Evolutionary conservation across 768 basidiomycete genomes (phyloP), one percentile per base, ranked within the genome.

Genomic region (Amanita subjunquillea): DNA sequence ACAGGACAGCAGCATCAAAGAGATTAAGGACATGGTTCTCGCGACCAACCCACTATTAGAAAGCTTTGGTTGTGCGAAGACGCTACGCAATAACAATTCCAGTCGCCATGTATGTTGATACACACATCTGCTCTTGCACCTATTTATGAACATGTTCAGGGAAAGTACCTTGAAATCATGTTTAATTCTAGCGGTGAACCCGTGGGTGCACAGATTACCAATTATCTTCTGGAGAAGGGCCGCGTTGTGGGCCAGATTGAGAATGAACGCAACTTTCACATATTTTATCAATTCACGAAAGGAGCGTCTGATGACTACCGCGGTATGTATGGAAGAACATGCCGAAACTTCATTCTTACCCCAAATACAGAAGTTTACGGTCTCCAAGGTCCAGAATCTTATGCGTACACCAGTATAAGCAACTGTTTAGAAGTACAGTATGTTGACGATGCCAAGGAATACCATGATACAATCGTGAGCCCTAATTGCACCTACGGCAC

Each of bases 141-240:
- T 52, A 9, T 58, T 67, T 43, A 67, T 25, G 10, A 27, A 43
- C 25, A 6, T 22, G 30, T 23, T 12, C 60, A 97, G 92, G 95
- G 96, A 22, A 99, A 99, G 77, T 99, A 99, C 65, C 76, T 99
- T 7, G 94, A 99, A 69, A 97, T 99, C 67, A 97, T 98, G 90
- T 99, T 99, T 72, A 96, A 99, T 60, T 69, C 77, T 20, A 78
- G 82, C 13, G 94, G 94, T 49, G 90, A 94, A 62, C 96, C 96
- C 15, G 83, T 98, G 36, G 96, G 96, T 39, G 96, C 96, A 0
- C 91, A 96, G 63, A 98, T 99, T 57, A 98, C 96, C 6, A 99
- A 98, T 66, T 99, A 99, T 63, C 78, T 99, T 8, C 72, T 99
- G 55, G 96, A 99, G 70, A 99, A 99, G 69, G 90, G 91, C 20